A percentile compares a stretch with the other conserved stretches of the same genome.
Conservation (phyloP, 129 eudicot genomes). For the Cynara cardunculus region DNA sequence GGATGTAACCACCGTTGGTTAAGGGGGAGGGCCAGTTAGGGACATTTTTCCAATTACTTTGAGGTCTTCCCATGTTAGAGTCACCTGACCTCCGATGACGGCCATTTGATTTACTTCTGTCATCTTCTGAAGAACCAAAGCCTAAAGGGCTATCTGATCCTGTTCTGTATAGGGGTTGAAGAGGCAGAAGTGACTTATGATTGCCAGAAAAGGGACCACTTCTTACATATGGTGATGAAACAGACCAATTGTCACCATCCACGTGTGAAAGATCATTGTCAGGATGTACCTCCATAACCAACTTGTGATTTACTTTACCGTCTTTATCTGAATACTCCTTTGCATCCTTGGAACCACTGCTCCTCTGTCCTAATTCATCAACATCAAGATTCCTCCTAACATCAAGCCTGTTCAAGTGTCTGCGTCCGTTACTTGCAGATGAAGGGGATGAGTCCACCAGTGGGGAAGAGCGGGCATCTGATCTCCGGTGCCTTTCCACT, state of each 20-base stretch:
- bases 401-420: slow-evolving; percentile 41
- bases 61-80: slow-evolving; percentile 57
- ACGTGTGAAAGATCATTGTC: slow-evolving; percentile 44
- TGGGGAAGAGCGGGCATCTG: slow-evolving; percentile 47
- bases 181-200: slow-evolving; percentile 45
- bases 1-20: slow-evolving; percentile 59
- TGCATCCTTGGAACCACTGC: slow-evolving; percentile 47
- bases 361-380: slow-evolving; percentile 59
- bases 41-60: slow-evolving; percentile 63
- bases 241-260: slow-evolving; percentile 46
- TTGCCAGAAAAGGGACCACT: slow-evolving; percentile 34
- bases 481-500: slow-evolving; percentile 42
- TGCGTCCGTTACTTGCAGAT: slow-evolving; percentile 44
- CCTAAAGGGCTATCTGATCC: slow-evolving; percentile 47
- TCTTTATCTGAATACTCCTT: slow-evolving; percentile 26
- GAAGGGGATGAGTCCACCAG: slow-evolving; percentile 57
- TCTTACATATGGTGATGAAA: slow-evolving; percentile 51
- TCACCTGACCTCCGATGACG: slow-evolving; percentile 58
- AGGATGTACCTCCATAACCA: slow-evolving; percentile 23
- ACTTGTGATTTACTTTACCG: slow-evolving; percentile 45
- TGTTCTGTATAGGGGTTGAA: slow-evolving; percentile 49
- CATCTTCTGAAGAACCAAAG: slow-evolving; percentile 54
- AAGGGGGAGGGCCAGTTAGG: slow-evolving; percentile 72
- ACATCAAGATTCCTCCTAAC: slow-evolving; percentile 47
- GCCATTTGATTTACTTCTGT: slow-evolving; percentile 42